A percentile compares a stretch with the other conserved stretches of the same genome.
Evolutionary conservation across 2,329 filamentous ascomycete species (phyloP).

Genomic region (Venturia effusa): DNA sequence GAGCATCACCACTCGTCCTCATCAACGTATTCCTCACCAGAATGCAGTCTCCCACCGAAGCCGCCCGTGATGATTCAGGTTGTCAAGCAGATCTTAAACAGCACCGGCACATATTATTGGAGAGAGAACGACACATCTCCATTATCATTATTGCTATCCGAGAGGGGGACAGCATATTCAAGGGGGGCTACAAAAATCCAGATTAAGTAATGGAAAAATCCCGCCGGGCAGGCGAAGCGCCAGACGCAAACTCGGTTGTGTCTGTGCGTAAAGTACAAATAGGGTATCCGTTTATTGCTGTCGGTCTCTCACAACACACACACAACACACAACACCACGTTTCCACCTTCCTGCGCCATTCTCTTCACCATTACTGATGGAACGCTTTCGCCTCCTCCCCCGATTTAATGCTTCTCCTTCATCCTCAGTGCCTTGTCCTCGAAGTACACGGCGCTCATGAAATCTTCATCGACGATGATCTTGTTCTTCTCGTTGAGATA

Average conservation of each 20-base stretch:
- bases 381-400: too few relatives aligned
- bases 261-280: not conserved
- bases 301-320: not conserved
- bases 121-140: not conserved
- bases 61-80: too few relatives aligned
- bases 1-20: too few relatives aligned
- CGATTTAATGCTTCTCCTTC: slow-evolving; percentile 3
- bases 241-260: not conserved
- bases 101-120: too few relatives aligned
- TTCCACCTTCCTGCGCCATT: not conserved
- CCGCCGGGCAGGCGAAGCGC: too few relatives aligned
- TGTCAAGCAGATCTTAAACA: too few relatives aligned
- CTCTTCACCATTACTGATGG: not conserved
- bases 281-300: not conserved
- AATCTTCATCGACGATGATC: slow-evolving; percentile 11
- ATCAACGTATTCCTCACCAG: too few relatives aligned
- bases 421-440: slow-evolving; percentile 8
- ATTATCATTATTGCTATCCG: not conserved
- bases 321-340: not conserved
- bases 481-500: slow-evolving; percentile 12
- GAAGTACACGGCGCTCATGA: slow-evolving; percentile 10
- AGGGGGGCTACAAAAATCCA: too few relatives aligned
- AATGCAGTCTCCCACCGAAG: too few relatives aligned
- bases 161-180: too few relatives aligned
- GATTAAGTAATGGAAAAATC: too few relatives aligned